Base-by-base conservation (phyloP, 345 rosid genomes). In the Capsella bursapastoris region DNA sequence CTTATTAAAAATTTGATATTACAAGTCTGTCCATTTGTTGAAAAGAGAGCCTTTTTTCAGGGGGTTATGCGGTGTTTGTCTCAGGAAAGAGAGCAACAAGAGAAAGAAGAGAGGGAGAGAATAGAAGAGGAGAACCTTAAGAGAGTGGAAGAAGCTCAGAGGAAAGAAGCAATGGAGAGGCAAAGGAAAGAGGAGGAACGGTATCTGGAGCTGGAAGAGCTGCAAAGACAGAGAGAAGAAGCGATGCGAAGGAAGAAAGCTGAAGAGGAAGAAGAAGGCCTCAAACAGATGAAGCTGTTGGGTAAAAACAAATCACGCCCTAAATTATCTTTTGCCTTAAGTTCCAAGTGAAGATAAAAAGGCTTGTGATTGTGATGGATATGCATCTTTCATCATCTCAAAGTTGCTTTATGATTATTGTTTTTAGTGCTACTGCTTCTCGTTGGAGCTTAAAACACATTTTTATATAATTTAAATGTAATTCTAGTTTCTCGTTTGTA, bases 241-340 rank as follows among this genome's bases (percentile, higher is more conserved):
- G 94, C 89, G 2, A 73, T 86, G 92, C 80, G 88, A 72, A 82
- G 88, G 84, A 92, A 88, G 88, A 90, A 89, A 72, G 92, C 88
- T 9, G 90, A 90, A 81, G 96, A 95, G 85, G 99, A 92, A 49
- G 96, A 90, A 83, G 97, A 92, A 58, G 91, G 99, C 10, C 57
- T 56, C 16, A 89, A 92, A 57, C 98, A 90, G 88, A 86, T 90
- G 93, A 92, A 89, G 78, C 81, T 95, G 65, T 78, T 95, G 83
- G 99, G 99, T 47, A 95, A 95, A 89, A 95, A 95, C 88, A 95
- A 95, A 70, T 81, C 93, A 32, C 84, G 98, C 31, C 98, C 99
- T 0, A 95, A 95, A 81, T 80, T 95, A 58, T 95, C 98, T 3
- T 95, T 95, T 47, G 98, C 94, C 2, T 58, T 95, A 7, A 91